A percentile compares a stretch with the other conserved stretches of the same genome.
Evolutionary conservation across 305 asterid species (phyloP).

Genomic region (Euphrasia arctica): DNA sequence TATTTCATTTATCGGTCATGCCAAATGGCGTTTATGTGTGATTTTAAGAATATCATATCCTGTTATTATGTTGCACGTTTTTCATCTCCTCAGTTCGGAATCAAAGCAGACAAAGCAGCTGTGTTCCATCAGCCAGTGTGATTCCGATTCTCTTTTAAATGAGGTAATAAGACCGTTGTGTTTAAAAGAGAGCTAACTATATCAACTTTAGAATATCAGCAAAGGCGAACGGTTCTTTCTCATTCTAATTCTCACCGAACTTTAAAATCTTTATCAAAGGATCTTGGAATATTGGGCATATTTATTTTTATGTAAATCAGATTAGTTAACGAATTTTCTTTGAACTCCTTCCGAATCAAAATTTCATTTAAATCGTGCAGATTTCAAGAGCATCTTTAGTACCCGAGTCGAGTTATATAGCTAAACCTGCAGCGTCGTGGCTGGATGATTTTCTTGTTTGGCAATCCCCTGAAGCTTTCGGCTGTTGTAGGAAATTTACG

Average conservation of each 20-base stretch:
- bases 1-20: not conserved
- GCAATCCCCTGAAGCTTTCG: slow-evolving; percentile 98
- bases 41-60: too few relatives aligned
- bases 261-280: too few relatives aligned
- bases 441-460: slow-evolving; percentile 98
- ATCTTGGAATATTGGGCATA: too few relatives aligned
- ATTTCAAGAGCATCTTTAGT: slow-evolving; percentile 84
- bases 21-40: too few relatives aligned
- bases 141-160: slow-evolving; percentile 84
- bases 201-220: not conserved
- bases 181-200: not conserved
- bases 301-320: not conserved
- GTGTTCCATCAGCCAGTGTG: slow-evolving; percentile 95
- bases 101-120: slow-evolving; percentile 86
- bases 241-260: too few relatives aligned
- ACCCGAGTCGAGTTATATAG: slow-evolving; percentile 89
- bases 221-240: not conserved
- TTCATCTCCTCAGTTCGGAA: slow-evolving; percentile 65
- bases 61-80: slow-evolving; percentile 24
- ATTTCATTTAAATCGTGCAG: slow-evolving; percentile 37
- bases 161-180: slow-evolving; percentile 54
- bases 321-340: not conserved
- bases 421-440: slow-evolving; percentile 99
- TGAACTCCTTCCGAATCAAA: not conserved
- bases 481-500: slow-evolving; percentile 92